These are phyloP conservation scores for Globisporangium cederbergense DNA, from an alignment of 352 stramenopile genomes.

Conservation along the genomic window DNA sequence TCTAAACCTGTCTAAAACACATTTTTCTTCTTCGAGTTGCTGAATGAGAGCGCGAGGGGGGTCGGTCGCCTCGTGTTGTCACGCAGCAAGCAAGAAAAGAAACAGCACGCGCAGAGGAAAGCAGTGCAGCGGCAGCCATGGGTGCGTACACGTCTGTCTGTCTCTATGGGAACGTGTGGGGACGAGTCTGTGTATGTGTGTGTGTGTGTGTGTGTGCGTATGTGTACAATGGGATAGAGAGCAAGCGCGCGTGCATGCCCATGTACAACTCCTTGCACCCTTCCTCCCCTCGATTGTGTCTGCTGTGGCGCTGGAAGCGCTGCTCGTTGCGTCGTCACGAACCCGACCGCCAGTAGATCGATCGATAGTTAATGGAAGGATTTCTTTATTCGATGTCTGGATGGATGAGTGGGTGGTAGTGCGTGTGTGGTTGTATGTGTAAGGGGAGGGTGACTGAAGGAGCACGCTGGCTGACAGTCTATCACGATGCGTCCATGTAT, in stretches of 20 bases:
- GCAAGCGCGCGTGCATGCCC: too few relatives aligned
- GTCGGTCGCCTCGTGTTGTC: too few relatives aligned
- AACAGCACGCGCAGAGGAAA: background rate
- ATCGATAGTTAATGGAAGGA: background rate
- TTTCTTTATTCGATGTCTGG: too few relatives aligned
- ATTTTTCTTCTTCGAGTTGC: too few relatives aligned
- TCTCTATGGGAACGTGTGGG: background rate
- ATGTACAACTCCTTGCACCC: too few relatives aligned
- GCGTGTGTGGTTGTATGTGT: background rate
- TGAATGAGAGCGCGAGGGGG: too few relatives aligned
- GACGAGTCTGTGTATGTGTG: conserved; percentile 1
- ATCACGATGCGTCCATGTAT: too few relatives aligned
- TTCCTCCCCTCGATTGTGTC: conserved; percentile 3
- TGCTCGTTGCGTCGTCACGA: background rate
- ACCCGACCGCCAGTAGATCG: background rate
- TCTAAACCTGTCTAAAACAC: too few relatives aligned
- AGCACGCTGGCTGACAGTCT: background rate
- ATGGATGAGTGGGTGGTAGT: too few relatives aligned
- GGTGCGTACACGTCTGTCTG: background rate
- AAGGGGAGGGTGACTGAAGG: background rate
- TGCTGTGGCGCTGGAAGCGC: background rate
- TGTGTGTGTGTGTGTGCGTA: background rate
- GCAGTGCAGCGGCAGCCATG: conserved; percentile 16
- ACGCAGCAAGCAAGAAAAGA: background rate
- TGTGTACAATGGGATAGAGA: too few relatives aligned